Conservation (phyloP, 805 yeast species). For the Cyberlindnera veronae region DNA sequence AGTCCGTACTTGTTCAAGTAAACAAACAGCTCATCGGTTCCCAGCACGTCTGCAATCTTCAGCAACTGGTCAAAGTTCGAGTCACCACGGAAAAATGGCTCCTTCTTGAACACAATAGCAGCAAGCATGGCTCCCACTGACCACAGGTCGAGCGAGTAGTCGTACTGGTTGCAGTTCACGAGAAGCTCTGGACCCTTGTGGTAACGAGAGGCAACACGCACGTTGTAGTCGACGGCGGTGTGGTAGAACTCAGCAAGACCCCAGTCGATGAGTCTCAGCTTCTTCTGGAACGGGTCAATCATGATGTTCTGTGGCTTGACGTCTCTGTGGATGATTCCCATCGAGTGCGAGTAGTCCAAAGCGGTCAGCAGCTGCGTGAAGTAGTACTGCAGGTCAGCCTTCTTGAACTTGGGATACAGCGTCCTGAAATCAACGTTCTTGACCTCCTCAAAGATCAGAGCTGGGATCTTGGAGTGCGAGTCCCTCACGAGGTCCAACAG, state of each 20-base stretch:
- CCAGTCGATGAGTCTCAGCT: conserved; percentile 87
- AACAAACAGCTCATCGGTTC: conserved; percentile 71
- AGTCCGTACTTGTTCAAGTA: conserved; percentile 73
- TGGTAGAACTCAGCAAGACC: conserved; percentile 94
- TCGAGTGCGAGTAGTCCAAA: conserved; percentile 84
- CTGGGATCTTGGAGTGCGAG: conserved; percentile 76
- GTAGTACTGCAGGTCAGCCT: conserved; percentile 74
- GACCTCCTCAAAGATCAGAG: conserved; percentile 80
- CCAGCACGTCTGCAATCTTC: conserved; percentile 83
- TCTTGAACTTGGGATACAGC: conserved; percentile 74
- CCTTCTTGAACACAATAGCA: conserved; percentile 83
- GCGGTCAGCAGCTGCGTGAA: conserved; percentile 80
- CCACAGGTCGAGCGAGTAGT: conserved; percentile 91
- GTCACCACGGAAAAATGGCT: conserved; percentile 89
- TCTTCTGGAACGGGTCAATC: conserved; percentile 77
- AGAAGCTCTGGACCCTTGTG: conserved; percentile 92
- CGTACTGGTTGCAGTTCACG: conserved; percentile 83
- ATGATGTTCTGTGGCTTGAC: conserved; percentile 94
- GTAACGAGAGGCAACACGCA: conserved; percentile 89
- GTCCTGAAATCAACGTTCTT: conserved; percentile 79
- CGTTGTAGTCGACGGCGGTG: conserved; percentile 84
- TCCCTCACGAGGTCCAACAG: conserved; percentile 81
- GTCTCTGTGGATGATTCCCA: conserved; percentile 95
- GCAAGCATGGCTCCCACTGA: conserved; percentile 92
- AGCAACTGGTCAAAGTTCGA: conserved; percentile 89